Percentiles rank a stretch among this genome's conserved stretches.
Evolutionary conservation across 805 yeast genomes (phyloP).

Genomic region (Zygoascus biomembranicola): DNA sequence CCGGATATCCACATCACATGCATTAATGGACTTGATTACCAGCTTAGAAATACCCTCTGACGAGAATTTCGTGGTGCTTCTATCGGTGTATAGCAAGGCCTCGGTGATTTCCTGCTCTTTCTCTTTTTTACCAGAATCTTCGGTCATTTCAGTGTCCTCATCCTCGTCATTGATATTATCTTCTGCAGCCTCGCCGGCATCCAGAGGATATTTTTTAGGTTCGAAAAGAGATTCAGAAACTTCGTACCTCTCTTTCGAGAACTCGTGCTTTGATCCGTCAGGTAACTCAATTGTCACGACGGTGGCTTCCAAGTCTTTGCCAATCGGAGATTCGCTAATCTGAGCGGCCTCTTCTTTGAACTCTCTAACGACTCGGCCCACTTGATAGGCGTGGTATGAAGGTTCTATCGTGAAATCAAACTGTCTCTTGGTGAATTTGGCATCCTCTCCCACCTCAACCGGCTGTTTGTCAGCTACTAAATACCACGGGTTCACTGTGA

Average conservation of each 20-base stretch:
- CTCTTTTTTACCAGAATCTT: slow-evolving; percentile 4
- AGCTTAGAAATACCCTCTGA: slow-evolving; percentile 46
- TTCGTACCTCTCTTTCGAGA: slow-evolving; percentile 49
- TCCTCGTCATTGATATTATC: slow-evolving; percentile 12
- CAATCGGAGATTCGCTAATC: slow-evolving; percentile 36
- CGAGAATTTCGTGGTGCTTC: slow-evolving; percentile 6
- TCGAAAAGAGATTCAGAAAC: slow-evolving; percentile 68
- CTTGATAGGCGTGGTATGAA: slow-evolving; percentile 50
- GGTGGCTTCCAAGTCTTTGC: slow-evolving; percentile 25
- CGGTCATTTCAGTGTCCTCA: slow-evolving; percentile 11
- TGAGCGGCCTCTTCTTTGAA: slow-evolving; percentile 37
- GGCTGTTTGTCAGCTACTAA: slow-evolving; percentile 39
- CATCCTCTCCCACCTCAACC: slow-evolving; percentile 31
- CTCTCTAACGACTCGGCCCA: slow-evolving; percentile 38
- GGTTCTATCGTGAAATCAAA: slow-evolving; percentile 32
- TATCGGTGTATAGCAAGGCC: slow-evolving; percentile 12
- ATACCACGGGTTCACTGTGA: slow-evolving; percentile 40
- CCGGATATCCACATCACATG: slow-evolving; percentile 76
- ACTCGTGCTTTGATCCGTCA: slow-evolving; percentile 52
- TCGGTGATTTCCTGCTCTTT: slow-evolving; percentile 8
- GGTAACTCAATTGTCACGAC: slow-evolving; percentile 55
- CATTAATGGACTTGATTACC: slow-evolving; percentile 40
- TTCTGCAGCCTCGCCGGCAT: slow-evolving; percentile 7
- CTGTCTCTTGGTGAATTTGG: slow-evolving; percentile 22
- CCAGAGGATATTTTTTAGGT: slow-evolving; percentile 37